Evolutionary conservation across 257 asterid genomes (phyloP), one percentile per base, ranked within the genome.

Genomic region (Mentha longifolia): DNA sequence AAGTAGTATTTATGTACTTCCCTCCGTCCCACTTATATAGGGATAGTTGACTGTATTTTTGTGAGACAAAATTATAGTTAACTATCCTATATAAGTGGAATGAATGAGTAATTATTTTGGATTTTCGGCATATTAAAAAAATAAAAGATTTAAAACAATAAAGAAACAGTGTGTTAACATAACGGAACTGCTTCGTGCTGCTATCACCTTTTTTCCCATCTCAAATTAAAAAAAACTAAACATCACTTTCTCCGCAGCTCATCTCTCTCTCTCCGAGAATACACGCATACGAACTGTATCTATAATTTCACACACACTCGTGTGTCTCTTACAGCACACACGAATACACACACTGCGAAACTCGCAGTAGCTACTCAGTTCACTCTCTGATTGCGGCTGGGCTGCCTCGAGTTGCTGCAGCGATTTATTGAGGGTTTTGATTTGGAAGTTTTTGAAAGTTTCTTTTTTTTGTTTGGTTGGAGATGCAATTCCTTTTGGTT

Each of bases 401-500:
- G 49, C 28, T 52, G 61, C 28, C 20, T 63, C 31, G 60, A 71
- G 75, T 65, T 72, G 59, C 43, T 20, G 35, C 64, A 58, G 73
- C 50, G 79, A 67, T 77, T 54, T 37, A 15, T 52, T 30, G 81
- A 63, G 76, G 76, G 70, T 73, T 80, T 71, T 71, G 71, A 42
- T 62, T 68, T 9, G 43, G 17, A 68, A n/a, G 30, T 35, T 37
- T 42, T 10, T n/a, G n/a, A n/a, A n/a, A n/a, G n/a, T n/a, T n/a
- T n/a, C n/a, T n/a, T n/a, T n/a, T n/a, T n/a, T n/a, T n/a, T n/a
- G n/a, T 47, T 43, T 57, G 14, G 7, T 16, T 61, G 25, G 82
- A 61, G 89, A 87, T 88, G 92, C 82, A 81, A 16, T 80, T 79
- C 83, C 50, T 20, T 20, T 70, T 72, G 45, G 63, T 39, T 78